Base-by-base conservation (phyloP, 208 protist genomes). In the Wallacemonas collosoma region DNA sequence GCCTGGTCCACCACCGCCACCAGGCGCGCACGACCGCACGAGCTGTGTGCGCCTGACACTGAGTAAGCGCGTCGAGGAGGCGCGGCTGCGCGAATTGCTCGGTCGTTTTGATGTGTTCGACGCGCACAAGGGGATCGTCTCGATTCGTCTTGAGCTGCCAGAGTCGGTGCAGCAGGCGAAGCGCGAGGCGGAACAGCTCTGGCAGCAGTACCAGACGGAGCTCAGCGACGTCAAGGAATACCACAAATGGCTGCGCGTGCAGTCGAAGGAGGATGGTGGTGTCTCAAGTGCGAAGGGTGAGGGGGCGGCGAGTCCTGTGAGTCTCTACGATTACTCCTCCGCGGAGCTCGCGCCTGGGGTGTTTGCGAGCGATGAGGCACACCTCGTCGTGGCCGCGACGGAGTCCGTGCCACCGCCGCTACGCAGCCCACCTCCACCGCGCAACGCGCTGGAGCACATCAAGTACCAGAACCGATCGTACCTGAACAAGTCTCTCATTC, bases 81-180 rank as follows among this genome's bases (percentile, higher is more conserved):
- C 82, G 58, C 83, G 89, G 39, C 73, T 97, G 71, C 82, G 82
- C 0, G 89, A 91, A 60, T 58, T 97, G 57, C 86, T 97, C 45
- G 93, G 87, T 0, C 85, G 88, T 61, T 94, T 82, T 68, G 87
- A 94, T 66, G 83, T 93, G 17, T 94, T 95, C 61, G 93, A 88
- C 40, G 40, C 73, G 0, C 93, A 97, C 77, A 91, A 91, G 43
- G 93, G 93, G 57, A 93, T 97, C 64, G 90, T 93, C 15, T 68
- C 57, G 12, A 68, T 97, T 15, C 80, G 85, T 39, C 57, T 97
- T 41, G 64, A 73, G 51, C 73, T 97, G 40, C 80, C 90, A 4
- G 84, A 85, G 47, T 73, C 84, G 43, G 88, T 94, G 68, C 72
- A 95, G 56, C 38, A 79, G 61, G 39, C 72, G 55, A 97, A 97